Evolutionary conservation across 306 rosid species (phyloP).

Genomic region (Elaeagnus macrophylla): DNA sequence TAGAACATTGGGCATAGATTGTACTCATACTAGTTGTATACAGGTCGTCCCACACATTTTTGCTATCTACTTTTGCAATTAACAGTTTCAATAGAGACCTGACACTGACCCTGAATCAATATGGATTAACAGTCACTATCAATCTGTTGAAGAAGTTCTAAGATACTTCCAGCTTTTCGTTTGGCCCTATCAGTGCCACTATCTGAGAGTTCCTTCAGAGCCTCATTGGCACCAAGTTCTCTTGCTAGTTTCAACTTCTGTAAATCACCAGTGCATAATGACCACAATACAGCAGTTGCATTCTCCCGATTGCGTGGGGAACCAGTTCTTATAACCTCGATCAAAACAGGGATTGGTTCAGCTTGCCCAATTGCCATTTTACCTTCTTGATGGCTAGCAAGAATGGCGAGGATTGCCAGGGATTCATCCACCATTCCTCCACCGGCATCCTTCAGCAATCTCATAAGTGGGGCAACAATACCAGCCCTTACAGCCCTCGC

Average conservation of each 20-base stretch:
- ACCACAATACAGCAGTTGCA: slow-evolving; percentile 83
- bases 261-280: slow-evolving; percentile 56
- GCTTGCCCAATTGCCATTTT: slow-evolving; percentile 62
- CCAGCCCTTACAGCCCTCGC: slow-evolving; percentile 94
- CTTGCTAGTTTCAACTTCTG: slow-evolving; percentile 63
- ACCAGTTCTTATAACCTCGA: slow-evolving; percentile 78
- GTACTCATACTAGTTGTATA: no score
- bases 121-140: slow-evolving; percentile 33
- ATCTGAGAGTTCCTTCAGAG: slow-evolving; percentile 68
- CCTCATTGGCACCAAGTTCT: slow-evolving; percentile 75
- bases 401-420: slow-evolving; percentile 84
- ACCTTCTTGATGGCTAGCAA: slow-evolving; percentile 83
- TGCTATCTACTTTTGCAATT: slow-evolving; percentile 4
- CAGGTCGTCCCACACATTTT: not conserved
- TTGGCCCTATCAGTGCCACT: slow-evolving; percentile 93
- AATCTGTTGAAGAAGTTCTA: slow-evolving; percentile 53
- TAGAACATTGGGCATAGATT: no score
- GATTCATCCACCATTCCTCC: slow-evolving; percentile 98
- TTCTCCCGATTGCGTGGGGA: slow-evolving; percentile 95
- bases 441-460: slow-evolving; percentile 74
- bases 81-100: slow-evolving; percentile 1
- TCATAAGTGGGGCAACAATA: slow-evolving; percentile 62
- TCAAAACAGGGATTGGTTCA: slow-evolving; percentile 55
- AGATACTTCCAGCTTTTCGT: slow-evolving; percentile 76
- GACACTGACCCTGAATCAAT: not conserved